A percentile compares a stretch with the other conserved stretches of the same genome.
These are phyloP conservation scores for Acanthamoeba lenticulata DNA, from an alignment of 208 protist species.

Conservation along the genomic window DNA sequence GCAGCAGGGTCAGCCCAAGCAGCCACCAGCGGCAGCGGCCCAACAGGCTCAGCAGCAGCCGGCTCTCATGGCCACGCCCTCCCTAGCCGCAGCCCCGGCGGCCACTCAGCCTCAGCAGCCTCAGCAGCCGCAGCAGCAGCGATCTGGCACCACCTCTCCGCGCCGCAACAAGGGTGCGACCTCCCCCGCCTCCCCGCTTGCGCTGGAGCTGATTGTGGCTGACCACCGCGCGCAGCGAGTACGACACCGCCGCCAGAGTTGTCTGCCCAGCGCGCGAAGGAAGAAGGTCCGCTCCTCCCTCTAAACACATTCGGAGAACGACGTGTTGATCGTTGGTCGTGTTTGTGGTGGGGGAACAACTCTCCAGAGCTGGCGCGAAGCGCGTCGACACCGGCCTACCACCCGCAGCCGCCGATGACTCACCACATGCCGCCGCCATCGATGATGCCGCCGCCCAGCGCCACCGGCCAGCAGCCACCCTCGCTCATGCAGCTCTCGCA, in stretches of 20 bases:
- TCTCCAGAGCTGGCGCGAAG: neutral
- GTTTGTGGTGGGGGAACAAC: too few species aligned
- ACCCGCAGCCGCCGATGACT: neutral
- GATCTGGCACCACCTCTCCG: neutral
- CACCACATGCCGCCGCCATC: neutral
- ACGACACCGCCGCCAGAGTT: neutral
- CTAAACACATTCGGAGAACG: too few species aligned
- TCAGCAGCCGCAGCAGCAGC: conserved; percentile 20
- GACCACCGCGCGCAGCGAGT: neutral
- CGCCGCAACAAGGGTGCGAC: neutral
- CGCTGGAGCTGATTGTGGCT: neutral
- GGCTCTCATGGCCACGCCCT: neutral
- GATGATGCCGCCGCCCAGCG: neutral
- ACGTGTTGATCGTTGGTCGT: too few species aligned
- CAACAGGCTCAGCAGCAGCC: conserved; percentile 23
- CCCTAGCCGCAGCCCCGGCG: conserved; percentile 11
- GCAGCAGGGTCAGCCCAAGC: neutral
- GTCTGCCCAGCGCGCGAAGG: neutral
- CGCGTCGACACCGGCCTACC: neutral
- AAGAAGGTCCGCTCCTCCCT: neutral
- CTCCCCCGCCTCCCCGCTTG: too few species aligned
- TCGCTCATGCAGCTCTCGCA: conserved; percentile 4
- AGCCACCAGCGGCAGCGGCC: neutral
- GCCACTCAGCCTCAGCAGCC: conserved; percentile 21
- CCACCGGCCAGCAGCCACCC: neutral